Conservation (phyloP, 2,329 filamentous ascomycete genomes). For the Venturia effusa region DNA sequence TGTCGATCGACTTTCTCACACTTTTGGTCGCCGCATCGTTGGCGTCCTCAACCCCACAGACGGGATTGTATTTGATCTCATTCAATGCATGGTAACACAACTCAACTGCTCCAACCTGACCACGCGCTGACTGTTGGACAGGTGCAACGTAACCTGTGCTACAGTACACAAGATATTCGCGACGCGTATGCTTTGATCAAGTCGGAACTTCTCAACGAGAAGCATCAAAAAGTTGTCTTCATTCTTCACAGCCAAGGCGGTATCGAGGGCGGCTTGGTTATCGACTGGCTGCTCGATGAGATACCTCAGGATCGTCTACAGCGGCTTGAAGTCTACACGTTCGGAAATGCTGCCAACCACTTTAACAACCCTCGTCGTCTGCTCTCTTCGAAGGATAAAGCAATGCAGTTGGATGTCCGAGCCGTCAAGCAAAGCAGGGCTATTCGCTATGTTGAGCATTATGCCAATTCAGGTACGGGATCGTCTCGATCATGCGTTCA, state of each 20-base stretch:
- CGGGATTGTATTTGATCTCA: slow-evolving; percentile 64
- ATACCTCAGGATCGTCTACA: slow-evolving; percentile 26
- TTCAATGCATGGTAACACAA: slow-evolving; percentile 53
- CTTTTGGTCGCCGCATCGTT: slow-evolving; percentile 58
- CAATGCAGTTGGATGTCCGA: neutral
- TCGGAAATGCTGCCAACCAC: slow-evolving; percentile 69
- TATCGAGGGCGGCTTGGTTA: slow-evolving; percentile 59
- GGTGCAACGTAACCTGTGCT: slow-evolving; percentile 58
- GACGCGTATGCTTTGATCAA: slow-evolving; percentile 52
- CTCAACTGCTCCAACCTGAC: neutral
- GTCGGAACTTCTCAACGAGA: slow-evolving; percentile 48
- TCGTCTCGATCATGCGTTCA: slow-evolving; percentile 29
- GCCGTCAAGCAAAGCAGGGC: slow-evolving; percentile 21
- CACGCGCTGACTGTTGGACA: neutral
- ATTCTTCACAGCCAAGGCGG: slow-evolving; percentile 69
- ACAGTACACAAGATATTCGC: slow-evolving; percentile 54
- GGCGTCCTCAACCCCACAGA: slow-evolving; percentile 66
- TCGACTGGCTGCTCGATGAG: slow-evolving; percentile 69
- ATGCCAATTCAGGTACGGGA: slow-evolving; percentile 47
- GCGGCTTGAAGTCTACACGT: slow-evolving; percentile 55
- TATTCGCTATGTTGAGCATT: slow-evolving; percentile 68
- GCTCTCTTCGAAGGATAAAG: neutral
- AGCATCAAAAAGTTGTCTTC: slow-evolving; percentile 58
- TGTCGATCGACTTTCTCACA: slow-evolving; percentile 58
- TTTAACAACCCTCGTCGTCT: slow-evolving; percentile 61